Conservation (phyloP, 108 stramenopile genomes). For the Fistulifera pelliculosa region DNA sequence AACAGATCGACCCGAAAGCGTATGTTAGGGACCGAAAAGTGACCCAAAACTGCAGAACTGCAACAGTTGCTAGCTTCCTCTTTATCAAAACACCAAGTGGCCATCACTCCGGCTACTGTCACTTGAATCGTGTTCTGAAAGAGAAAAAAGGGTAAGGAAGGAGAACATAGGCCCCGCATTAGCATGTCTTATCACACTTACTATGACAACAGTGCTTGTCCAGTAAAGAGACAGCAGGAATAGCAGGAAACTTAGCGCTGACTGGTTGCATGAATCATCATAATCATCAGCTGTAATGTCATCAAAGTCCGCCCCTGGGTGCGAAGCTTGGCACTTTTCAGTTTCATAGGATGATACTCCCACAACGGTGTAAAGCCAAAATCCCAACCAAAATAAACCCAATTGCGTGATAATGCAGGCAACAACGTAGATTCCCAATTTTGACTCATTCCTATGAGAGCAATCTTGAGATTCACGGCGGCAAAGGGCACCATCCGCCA, state of each 20-base stretch:
- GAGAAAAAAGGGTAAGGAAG: neutral
- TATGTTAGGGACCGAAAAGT: slow-evolving; percentile 33
- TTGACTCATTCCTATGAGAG: slow-evolving; percentile 27
- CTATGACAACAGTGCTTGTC: slow-evolving; percentile 55
- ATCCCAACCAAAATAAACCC: slow-evolving; percentile 42
- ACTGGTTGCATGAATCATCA: slow-evolving; percentile 8
- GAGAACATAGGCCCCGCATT: neutral
- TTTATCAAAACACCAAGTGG: slow-evolving; percentile 68
- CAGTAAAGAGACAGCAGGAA: slow-evolving; percentile 55
- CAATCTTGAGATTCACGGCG: slow-evolving; percentile 42
- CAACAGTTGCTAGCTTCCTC: slow-evolving; percentile 35
- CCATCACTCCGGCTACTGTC: slow-evolving; percentile 70
- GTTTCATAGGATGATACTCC: slow-evolving; percentile 4
- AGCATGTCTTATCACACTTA: slow-evolving; percentile 15
- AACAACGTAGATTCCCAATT: slow-evolving; percentile 38
- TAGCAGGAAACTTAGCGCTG: slow-evolving; percentile 15
- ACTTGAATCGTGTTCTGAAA: slow-evolving; percentile 48
- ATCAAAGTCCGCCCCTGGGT: slow-evolving; percentile 2
- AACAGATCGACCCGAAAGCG: slow-evolving; percentile 73
- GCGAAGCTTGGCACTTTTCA: slow-evolving; percentile 2
- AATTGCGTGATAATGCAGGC: slow-evolving; percentile 26
- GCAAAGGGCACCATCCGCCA: slow-evolving; percentile 10
- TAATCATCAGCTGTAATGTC: slow-evolving; percentile 1
- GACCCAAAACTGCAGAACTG: slow-evolving; percentile 35
- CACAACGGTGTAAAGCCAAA: slow-evolving; percentile 46